Base-by-base conservation (phyloP, 768 basidiomycete genomes). In the Rhodotorula graminis region DNA sequence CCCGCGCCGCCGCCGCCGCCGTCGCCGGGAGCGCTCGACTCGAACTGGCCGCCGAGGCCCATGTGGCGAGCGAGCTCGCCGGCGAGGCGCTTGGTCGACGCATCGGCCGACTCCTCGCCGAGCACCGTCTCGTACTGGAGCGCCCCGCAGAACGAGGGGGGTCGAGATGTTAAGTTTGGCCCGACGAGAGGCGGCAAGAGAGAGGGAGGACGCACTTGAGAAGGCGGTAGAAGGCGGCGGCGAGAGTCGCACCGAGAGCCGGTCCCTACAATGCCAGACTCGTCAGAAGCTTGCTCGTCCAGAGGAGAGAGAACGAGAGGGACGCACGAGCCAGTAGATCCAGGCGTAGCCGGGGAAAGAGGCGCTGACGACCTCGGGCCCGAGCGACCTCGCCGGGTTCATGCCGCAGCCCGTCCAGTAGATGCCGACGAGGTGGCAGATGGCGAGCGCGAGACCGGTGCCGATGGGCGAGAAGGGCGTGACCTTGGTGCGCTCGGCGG, bases 381-480 rank as follows among this genome's bases (percentile, higher is more conserved):
- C 77, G 25, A 73, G 61, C 15, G 62, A 67, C 10, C 67, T 61
- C 1, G 66, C 66, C 10, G 66, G 66, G n/a, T 29, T 55, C 16
- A 37, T 31, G 9, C 23, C n/a, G 47, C 60, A 42, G n/a, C 61
- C 49, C 11, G 62, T 40, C 8, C 15, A 52, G 31, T 33, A 52
- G 23, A 52, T 49, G 6, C 77, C 77, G 23, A 74, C 37, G 0
- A 78, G 59, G 33, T 78, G 73, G 25, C 70, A 69, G 29, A 76
- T 61, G 46, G 74, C 76, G 25, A 78, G 71, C 0, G 72, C 70
- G 11, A 78, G 63, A 18, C 77, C 71, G 37, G 83, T 83, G 58
- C 82, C 83, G 73, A 83, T 79, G 0, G 83, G 83, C 25, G 83
- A 82, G 44, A 83, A 78, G 76, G 81, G 82, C 0, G 83, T 83